phyloP scores from a whole-genome alignment of 2,329 filamentous ascomycete species.

The Orbilia brochopaga region DNA sequence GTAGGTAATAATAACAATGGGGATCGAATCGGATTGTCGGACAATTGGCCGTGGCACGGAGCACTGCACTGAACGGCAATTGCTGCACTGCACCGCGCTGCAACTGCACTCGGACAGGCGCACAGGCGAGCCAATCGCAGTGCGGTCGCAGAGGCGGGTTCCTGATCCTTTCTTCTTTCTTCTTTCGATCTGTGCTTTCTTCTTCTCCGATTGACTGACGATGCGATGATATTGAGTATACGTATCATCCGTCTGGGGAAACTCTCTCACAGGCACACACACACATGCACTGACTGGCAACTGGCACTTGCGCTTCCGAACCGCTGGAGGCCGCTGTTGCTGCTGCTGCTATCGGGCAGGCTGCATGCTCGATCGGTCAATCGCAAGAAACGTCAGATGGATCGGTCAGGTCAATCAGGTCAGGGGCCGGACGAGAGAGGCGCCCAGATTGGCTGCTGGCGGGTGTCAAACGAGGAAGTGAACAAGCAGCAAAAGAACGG shows the following conservation, averaged over 20 bases:
- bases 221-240: not conserved
- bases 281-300: not conserved
- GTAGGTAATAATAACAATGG: too few relatives aligned
- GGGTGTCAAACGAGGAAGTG: not conserved
- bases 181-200: too few relatives aligned
- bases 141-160: slow-evolving; percentile 3
- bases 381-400: not conserved
- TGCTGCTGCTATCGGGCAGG: slow-evolving; percentile 16
- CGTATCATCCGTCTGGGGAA: too few relatives aligned
- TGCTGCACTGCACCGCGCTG: too few relatives aligned
- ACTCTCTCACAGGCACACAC: too few relatives aligned
- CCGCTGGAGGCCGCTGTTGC: not conserved
- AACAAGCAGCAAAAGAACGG: not conserved
- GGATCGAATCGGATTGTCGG: too few relatives aligned
- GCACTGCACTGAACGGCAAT: too few relatives aligned
- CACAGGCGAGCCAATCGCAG: slow-evolving; percentile 15
- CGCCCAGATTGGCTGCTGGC: slow-evolving; percentile 26
- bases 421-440: not conserved
- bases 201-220: not conserved
- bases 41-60: slow-evolving; percentile 1
- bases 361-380: slow-evolving; percentile 18
- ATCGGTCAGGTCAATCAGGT: not conserved
- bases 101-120: too few relatives aligned
- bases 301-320: not conserved
- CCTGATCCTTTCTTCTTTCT: too few relatives aligned